Conservation (phyloP, 75 land plant genomes). For the Cunninghamia lanceolata region DNA sequence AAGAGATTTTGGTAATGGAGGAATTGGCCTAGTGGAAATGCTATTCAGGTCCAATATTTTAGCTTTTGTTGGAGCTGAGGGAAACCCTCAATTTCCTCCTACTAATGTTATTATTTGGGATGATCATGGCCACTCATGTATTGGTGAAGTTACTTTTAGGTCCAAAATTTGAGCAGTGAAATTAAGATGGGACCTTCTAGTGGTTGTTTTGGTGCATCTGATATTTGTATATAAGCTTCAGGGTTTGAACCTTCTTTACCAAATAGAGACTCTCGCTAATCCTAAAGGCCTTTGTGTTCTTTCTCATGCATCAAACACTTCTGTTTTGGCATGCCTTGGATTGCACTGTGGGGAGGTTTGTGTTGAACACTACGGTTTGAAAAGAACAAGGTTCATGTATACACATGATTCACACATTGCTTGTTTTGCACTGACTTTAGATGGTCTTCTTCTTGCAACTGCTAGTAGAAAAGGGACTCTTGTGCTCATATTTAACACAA, state of each 20-base stretch:
- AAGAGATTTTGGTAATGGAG: constrained; percentile 62
- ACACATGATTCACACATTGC: constrained; percentile 80
- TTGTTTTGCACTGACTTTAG: constrained; percentile 63
- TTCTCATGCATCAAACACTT: constrained; percentile 56
- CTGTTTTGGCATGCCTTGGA: constrained; percentile 87
- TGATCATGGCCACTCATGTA: constrained; percentile 73
- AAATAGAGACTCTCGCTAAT: constrained; percentile 85
- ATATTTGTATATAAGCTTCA: constrained; percentile 81
- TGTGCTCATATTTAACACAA: constrained; percentile 72
- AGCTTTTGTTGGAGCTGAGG: constrained; percentile 76
- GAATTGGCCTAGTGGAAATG: constrained; percentile 87
- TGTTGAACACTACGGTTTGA: constrained; percentile 73
- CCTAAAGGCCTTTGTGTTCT: constrained; percentile 81
- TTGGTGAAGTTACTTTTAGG: constrained; percentile 84
- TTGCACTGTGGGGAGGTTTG: constrained; percentile 75
- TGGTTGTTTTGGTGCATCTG: constrained; percentile 85
- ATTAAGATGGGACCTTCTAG: constrained; percentile 60
- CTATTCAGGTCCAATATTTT: constrained; percentile 73
- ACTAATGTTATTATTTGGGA: constrained; percentile 93
- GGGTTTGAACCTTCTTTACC: constrained; percentile 72
- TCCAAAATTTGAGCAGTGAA: constrained; percentile 67
- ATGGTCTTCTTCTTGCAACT: constrained; percentile 89
- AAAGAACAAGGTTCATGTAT: constrained; percentile 60
- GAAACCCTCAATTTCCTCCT: constrained; percentile 64
- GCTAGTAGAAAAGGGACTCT: constrained; percentile 47